Base-by-base conservation (phyloP, 2,329 filamentous ascomycete species). In the Pezicula carpinea region DNA sequence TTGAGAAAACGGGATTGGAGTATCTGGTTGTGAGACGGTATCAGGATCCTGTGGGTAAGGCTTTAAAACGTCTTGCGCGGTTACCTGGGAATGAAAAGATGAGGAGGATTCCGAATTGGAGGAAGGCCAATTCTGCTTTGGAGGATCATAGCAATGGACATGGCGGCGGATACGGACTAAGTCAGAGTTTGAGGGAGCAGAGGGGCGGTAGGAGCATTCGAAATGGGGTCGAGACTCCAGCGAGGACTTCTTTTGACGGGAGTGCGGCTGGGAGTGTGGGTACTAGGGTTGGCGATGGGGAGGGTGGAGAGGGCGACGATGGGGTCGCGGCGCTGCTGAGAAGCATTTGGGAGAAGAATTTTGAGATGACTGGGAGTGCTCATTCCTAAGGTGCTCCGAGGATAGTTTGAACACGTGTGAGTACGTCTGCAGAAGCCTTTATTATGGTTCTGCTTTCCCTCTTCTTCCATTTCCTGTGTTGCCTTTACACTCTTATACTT, bases 1-100 rank as follows among this genome's bases (percentile, higher is more conserved):
- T 88, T 45, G 84, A 88, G 61, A 76, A 82, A 39, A 85, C 84
- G 1, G 82, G 81, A 14, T 78, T 85, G 65, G 85, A 89, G 60
- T 89, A 88, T 62, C 73, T 83, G n/a, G 84, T 87, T 7, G 82
- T 89, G 29, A 76, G 84, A 45, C 74, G 85, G 38, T 85, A 85
- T 60, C 82, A 87, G 58, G 86, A 87, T 56, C 83, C 85, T 0
- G 73, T 89, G 15, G 79, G 77, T 4, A 76, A 83, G 39, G 83
- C 82, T 0, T 66, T 89, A 15, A 64, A 65, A 21, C 71, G 80
- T 21, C 62, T 84, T 10, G 64, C 73, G 23, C 70, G 75, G 42
- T 66, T 81, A 1, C 75, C 79, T 0, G 76, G 75, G 6, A 63
- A 69, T 23, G 71, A 79, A 44, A 77, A 72, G 59, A 70, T 67